phyloP scores from a whole-genome alignment of 202 grass and related monocot genomes.

The Eragrostis tef region DNA sequence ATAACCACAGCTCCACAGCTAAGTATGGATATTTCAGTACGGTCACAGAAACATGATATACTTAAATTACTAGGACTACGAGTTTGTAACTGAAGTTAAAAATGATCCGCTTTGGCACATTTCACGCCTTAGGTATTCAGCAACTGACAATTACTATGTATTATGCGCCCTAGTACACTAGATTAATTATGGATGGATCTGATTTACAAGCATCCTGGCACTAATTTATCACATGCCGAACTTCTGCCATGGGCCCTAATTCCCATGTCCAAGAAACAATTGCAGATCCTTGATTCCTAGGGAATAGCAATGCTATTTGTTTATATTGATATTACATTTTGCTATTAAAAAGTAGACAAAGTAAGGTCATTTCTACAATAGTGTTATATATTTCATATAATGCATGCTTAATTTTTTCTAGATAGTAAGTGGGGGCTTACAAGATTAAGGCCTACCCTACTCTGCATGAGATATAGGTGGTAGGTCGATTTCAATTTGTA shows the following conservation, averaged over 20 bases:
- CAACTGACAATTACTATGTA: constrained; percentile 16
- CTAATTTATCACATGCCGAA: constrained; percentile 22
- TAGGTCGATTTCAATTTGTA: constrained; percentile 4
- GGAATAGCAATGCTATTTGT: not conserved
- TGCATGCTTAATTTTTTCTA: constrained; percentile 16
- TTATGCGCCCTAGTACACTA: constrained; percentile 23
- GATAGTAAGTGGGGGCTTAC: not conserved
- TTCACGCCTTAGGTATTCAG: not conserved
- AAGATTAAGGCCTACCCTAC: constrained; percentile 15
- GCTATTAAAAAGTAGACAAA: not conserved
- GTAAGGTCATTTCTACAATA: not conserved
- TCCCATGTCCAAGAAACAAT: constrained; percentile 21
- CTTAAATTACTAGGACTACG: constrained; percentile 1
- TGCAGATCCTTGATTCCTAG: not conserved
- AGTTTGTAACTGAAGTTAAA: constrained; percentile 18
- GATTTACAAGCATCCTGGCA: constrained; percentile 13
- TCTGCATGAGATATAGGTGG: constrained; percentile 14
- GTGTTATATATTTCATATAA: constrained; percentile 12
- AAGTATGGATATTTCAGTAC: constrained; percentile 7
- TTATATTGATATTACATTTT: not conserved
- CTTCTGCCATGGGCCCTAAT: constrained; percentile 7
- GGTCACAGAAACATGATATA: constrained; percentile 9
- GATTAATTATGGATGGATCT: constrained; percentile 34
- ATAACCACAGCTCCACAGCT: constrained; percentile 28
- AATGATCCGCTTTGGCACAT: constrained; percentile 18